phyloP scores from a whole-genome alignment of 805 yeast genomes.

The Schwanniomyces occidentalis region DNA sequence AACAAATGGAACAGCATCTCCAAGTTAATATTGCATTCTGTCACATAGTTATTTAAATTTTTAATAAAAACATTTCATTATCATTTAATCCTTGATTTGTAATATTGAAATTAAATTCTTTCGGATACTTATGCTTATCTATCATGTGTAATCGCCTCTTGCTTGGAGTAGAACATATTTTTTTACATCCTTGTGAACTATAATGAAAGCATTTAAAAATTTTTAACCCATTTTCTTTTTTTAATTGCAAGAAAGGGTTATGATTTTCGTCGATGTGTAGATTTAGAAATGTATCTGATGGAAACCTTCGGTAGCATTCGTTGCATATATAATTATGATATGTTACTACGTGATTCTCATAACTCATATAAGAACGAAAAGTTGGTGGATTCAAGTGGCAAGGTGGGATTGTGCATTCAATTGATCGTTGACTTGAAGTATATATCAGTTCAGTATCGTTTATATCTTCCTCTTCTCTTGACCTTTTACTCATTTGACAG shows the following conservation, averaged over 20 bases:
- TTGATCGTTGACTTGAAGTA: not conserved
- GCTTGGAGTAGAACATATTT: conserved; percentile 35
- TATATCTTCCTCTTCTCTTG: conserved; percentile 5
- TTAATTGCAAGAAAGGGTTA: conserved; percentile 44
- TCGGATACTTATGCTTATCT: conserved; percentile 52
- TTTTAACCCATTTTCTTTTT: conserved; percentile 39
- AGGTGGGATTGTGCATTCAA: conserved; percentile 9
- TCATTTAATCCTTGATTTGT: conserved; percentile 25
- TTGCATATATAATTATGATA: conserved; percentile 34
- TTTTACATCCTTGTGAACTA: conserved; percentile 35
- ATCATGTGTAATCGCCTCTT: conserved; percentile 50
- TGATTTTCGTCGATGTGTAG: conserved; percentile 56
- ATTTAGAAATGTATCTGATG: conserved; percentile 40
- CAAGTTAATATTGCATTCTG: not conserved
- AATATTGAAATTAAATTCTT: conserved; percentile 27
- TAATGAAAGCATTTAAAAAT: conserved; percentile 43
- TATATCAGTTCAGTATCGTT: not conserved
- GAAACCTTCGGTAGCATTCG: conserved; percentile 42
- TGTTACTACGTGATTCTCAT: conserved; percentile 23
- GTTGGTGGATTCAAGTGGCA: conserved; percentile 6
- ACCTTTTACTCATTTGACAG: conserved; percentile 7
- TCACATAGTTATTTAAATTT: not conserved
- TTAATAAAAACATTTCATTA: conserved; percentile 1
- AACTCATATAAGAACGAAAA: conserved; percentile 14
- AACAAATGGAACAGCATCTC: too few species aligned